Base-by-base conservation (phyloP, 1,284 basidiomycete genomes). In the Ustilago curta region DNA sequence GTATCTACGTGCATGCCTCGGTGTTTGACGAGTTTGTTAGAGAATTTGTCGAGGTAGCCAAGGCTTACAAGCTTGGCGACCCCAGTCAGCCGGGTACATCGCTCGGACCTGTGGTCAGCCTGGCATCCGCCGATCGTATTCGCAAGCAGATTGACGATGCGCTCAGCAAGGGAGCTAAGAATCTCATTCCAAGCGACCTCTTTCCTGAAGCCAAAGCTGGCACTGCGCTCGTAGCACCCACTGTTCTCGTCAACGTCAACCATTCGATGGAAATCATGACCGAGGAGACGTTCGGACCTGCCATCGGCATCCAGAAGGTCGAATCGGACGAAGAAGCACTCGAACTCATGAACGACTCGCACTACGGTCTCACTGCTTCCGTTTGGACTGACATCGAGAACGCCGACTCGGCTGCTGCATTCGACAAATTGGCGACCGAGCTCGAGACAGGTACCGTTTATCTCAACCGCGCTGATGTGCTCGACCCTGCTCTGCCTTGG, bases 261-360 rank as follows among this genome's bases (percentile, higher is more conserved):
- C 95, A 97, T 85, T 91, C 88, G 14, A 97, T 97, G 95, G 92
- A 93, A 21, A 87, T 97, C 39, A 97, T 97, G 95, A 92, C 86
- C 87, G 91, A 91, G 78, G 79, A 89, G 62, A 85, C 84, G 2
- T 85, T 85, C 74, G 95, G 95, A 0, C 95, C 95, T 0, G 89
- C 95, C 8, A 88, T 96, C 37, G 94, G 94, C 8, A 94, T 97
- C 74, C 92, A 93, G 87, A 94, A 93, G 88, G 92, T 92, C 23
- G 87, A 88, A 14, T 90, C 90, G 0, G 94, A 95, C 81, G 90
- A 91, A 53, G 93, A 96, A 84, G 95, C 95, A 0, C 87, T 97
- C 61, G 83, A 86, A 35, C 88, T 97, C 32, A 97, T 98, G 93
- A 97, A 98, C 85, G 94, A 97, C 85, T 97, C 94, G n/a, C 90